Evolutionary conservation across 2,329 filamentous ascomycete species (phyloP), one percentile per base, ranked within the genome.

Genomic region (Diaporthe citrichinensis): DNA sequence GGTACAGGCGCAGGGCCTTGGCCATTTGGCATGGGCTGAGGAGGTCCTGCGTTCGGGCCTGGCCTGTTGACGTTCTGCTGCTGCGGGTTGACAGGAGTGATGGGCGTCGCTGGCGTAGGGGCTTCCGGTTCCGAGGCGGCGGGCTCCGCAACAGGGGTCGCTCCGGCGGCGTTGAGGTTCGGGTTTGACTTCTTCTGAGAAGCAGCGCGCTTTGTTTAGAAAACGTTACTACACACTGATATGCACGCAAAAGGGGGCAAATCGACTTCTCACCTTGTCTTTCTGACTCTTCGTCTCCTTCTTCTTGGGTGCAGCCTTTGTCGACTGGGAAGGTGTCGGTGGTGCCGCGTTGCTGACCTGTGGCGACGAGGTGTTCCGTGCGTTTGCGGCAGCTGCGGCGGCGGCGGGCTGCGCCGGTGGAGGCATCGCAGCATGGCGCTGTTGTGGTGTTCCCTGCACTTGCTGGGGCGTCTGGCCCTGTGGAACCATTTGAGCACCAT

Each of bases 261-360:
- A 73, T 57, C 36, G 57, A 55, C 41, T 39, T 80, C 86, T 86
- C 89, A 94, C 93, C 92, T 95, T 94, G 74, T 85, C 87, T 84
- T 93, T 94, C 7, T 90, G 87, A 76, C 87, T 89, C 84, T 93
- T 93, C 7, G 85, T 86, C 44, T 92, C 91, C 87, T 95, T 94
- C 89, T 96, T 96, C 84, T 95, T 95, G 1, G 94, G 93, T 46
- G 91, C 92, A 5, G 93, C 84, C 86, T 96, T 96, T 81, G 92
- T 93, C 2, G 87, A 83, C 81, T 95, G 93, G 71, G 91, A 92
- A 1, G 94, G 94, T 5, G 94, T 97, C 1, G 94, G 94, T 1
- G 94, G 94, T 49, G 93, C 93, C 9, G 91, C 89, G 76, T 89
- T 91, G 77, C 89, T 89, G 78, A 90, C 89, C 79, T 92, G 91